These are phyloP conservation scores for Astrephomene gubernaculifera DNA, from an alignment of 139 green algal genomes.

Conservation along the genomic window DNA sequence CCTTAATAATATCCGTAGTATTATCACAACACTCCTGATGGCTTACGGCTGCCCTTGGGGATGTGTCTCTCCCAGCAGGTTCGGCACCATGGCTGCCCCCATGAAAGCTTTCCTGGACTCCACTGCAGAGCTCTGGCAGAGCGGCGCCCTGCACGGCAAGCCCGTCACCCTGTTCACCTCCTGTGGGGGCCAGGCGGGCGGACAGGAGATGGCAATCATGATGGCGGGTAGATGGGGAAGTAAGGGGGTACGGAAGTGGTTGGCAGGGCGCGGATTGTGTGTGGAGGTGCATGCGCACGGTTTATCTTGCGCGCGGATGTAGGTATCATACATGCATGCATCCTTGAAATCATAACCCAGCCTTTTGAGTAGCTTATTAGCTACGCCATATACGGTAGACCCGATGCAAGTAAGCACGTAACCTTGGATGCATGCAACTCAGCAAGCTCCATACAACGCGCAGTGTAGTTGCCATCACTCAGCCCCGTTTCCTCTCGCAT, in stretches of 20 bases:
- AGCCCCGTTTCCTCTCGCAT: background rate
- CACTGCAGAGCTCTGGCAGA: slow-evolving; percentile 62
- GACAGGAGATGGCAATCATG: slow-evolving; percentile 77
- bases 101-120: slow-evolving; percentile 80
- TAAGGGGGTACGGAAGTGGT: background rate
- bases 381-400: background rate
- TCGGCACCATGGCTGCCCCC: slow-evolving; percentile 76
- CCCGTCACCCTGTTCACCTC: slow-evolving; percentile 64
- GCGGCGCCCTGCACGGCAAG: slow-evolving; percentile 74
- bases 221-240: too few relatives aligned
- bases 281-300: background rate
- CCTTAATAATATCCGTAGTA: background rate
- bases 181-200: slow-evolving; percentile 70
- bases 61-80: slow-evolving; percentile 57
- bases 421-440: background rate
- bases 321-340: background rate
- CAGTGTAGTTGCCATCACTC: too few relatives aligned
- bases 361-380: background rate
- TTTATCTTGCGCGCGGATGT: background rate
- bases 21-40: background rate
- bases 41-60: too few relatives aligned
- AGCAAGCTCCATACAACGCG: too few relatives aligned
- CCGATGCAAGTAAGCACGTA: background rate
- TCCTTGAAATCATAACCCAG: background rate
- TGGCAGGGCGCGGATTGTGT: background rate